Evolutionary conservation across 306 rosid species (phyloP).

Genomic region (Erythrophleum fordii): DNA sequence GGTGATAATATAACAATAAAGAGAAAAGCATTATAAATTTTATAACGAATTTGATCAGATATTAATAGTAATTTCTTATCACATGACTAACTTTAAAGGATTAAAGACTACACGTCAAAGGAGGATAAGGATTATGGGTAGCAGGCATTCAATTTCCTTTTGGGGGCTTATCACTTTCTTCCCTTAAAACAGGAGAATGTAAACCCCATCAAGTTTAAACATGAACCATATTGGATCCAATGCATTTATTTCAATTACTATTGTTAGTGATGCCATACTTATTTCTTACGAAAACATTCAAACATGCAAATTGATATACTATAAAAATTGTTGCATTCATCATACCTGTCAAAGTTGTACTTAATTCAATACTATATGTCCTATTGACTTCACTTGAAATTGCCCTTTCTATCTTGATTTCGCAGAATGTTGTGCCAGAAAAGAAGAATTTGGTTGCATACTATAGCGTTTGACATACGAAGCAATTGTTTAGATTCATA

Average conservation of each 20-base stretch:
- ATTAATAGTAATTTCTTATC: background rate
- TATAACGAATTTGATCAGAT: constrained; percentile 20
- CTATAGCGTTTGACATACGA: background rate
- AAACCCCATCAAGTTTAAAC: constrained; percentile 13
- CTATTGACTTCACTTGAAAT: constrained; percentile 20
- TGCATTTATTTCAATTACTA: background rate
- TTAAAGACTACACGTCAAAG: background rate
- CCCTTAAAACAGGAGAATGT: constrained; percentile 2
- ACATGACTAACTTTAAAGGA: background rate
- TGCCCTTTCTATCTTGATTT: constrained; percentile 15
- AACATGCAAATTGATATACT: background rate
- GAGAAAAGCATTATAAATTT: no score
- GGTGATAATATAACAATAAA: background rate
- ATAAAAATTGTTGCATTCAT: background rate
- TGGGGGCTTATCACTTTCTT: constrained; percentile 3
- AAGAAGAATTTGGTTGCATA: constrained; percentile 16
- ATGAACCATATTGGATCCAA: constrained; percentile 17
- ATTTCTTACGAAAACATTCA: constrained; percentile 3
- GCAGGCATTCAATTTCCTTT: constrained; percentile 15
- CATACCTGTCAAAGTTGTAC: background rate
- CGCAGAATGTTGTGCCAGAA: constrained; percentile 7
- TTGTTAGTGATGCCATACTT: constrained; percentile 4
- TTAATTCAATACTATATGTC: background rate
- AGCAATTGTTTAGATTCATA: constrained; percentile 31
- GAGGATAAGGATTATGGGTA: background rate